Percentiles rank a stretch among this genome's conserved stretches.
Evolutionary conservation across 352 stramenopile genomes (phyloP).

Genomic region (Phytophthora pini): DNA sequence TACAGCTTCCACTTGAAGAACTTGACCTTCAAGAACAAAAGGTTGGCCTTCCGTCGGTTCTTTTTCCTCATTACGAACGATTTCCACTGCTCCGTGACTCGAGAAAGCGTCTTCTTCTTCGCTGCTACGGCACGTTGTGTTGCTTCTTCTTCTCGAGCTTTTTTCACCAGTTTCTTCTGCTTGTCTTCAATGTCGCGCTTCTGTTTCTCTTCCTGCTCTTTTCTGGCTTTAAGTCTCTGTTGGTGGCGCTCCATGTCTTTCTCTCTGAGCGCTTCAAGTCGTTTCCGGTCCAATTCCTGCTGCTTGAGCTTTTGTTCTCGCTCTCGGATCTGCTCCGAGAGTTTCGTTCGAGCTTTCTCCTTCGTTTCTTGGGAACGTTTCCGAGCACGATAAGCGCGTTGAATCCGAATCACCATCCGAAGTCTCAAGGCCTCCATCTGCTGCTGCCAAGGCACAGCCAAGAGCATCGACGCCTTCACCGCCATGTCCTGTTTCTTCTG

Average conservation of each 20-base stretch:
- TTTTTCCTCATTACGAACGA: constrained; percentile 36
- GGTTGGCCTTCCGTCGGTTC: constrained; percentile 55
- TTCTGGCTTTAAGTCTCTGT: constrained; percentile 59
- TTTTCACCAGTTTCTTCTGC: constrained; percentile 55
- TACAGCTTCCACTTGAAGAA: constrained; percentile 66
- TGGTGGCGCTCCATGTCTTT: constrained; percentile 68
- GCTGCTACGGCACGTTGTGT: constrained; percentile 37
- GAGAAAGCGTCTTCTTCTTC: constrained; percentile 28
- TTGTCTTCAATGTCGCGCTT: constrained; percentile 46
- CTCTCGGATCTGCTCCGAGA: constrained; percentile 57
- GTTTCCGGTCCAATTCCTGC: constrained; percentile 62
- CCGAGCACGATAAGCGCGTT: constrained; percentile 69
- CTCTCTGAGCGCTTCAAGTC: constrained; percentile 57
- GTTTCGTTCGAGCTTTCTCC: constrained; percentile 50
- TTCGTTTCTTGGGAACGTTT: constrained; percentile 48
- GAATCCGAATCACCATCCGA: constrained; percentile 76
- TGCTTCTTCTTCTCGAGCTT: constrained; percentile 59
- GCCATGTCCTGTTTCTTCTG: constrained; percentile 66
- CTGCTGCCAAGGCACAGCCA: constrained; percentile 70
- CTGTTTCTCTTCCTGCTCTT: constrained; percentile 50
- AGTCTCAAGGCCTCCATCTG: constrained; percentile 75
- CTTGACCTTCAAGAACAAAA: constrained; percentile 72
- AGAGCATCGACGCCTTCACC: constrained; percentile 55
- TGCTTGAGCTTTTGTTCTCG: constrained; percentile 58
- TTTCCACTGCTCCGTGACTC: constrained; percentile 48